Evolutionary conservation across 2,329 filamentous ascomycete genomes (phyloP), one percentile per base, ranked within the genome.

Genomic region (Teratosphaeria pseudoeucalypti): DNA sequence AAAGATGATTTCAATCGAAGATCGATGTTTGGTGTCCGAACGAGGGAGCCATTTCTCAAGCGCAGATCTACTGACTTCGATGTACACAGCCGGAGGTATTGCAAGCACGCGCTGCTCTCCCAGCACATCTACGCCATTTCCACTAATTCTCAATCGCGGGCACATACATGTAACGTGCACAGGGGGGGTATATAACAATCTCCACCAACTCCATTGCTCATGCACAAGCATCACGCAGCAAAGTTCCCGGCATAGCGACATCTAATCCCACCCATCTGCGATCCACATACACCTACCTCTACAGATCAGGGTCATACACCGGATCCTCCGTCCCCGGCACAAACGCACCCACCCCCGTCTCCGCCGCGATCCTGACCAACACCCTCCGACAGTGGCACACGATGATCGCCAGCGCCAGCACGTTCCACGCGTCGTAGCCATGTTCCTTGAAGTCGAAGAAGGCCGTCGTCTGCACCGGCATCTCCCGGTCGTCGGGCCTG

Each of bases 351-450:
- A 69, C 55, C 11, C 67, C 66, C 10, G 67, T 70, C 49, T 71
- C 71, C 39, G 75, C 68, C 49, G 75, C 74, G 26, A 82, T 70
- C 58, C 75, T 70, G 57, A 76, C 63, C 75, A 82, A 76, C 37
- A 77, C 75, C 60, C 80, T 78, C 5, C 82, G 76, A 57, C 79
- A 77, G 66, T 82, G 78, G 62, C 81, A 76, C 11, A 82, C 73
- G 6, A 81, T 72, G 60, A 85, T 81, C 0, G 82, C 80, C 56
- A 85, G 64, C 0, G 82, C 81, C 3, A 85, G 72, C 4, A 79
- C 76, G 65, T 83, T 84, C 83, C 83, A 86, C 1, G 85, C 81
- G 66, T 85, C 83, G 61, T 81, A 79, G 1, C 77, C 77, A 9
- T 71, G 68, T 52, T 81, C 76, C 3, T 74, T 75, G 58, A 83